Percentiles rank a stretch among this genome's conserved stretches.
phyloP scores from a whole-genome alignment of 2,329 filamentous ascomycete species.

The Claviceps pazoutovae region DNA sequence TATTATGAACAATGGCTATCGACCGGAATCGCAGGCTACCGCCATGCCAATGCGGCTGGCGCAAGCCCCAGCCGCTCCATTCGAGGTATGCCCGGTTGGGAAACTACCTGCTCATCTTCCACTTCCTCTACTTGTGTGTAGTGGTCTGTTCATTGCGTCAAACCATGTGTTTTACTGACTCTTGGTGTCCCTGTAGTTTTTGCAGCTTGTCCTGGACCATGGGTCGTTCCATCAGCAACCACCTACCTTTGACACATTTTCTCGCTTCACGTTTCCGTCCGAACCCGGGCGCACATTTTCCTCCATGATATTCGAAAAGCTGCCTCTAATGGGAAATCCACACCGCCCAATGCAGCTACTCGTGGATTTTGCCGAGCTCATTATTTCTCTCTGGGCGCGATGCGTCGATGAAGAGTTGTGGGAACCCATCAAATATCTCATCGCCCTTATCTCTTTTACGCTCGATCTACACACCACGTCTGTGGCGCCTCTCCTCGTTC shows the following conservation, averaged over 20 bases:
- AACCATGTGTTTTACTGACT: neutral
- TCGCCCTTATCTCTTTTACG: constrained; percentile 50
- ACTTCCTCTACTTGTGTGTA: neutral
- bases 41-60: constrained; percentile 11
- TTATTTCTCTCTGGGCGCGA: constrained; percentile 54
- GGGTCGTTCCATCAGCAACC: constrained; percentile 38
- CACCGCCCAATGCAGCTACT: constrained; percentile 41
- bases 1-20: constrained; percentile 19
- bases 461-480: constrained; percentile 46
- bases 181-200: constrained; percentile 26
- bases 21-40: constrained; percentile 6
- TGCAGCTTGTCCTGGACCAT: constrained; percentile 53
- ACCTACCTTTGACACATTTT: constrained; percentile 53
- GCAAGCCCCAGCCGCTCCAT: constrained; percentile 19
- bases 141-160: neutral
- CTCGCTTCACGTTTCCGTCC: constrained; percentile 51
- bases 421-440: constrained; percentile 49
- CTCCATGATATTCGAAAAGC: constrained; percentile 50
- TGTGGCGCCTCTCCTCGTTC: constrained; percentile 44
- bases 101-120: neutral
- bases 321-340: constrained; percentile 42
- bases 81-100: constrained; percentile 27
- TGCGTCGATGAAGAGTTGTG: constrained; percentile 52
- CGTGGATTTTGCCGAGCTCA: constrained; percentile 47
- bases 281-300: constrained; percentile 42